Percentiles rank a stretch among this genome's conserved stretches.
These are phyloP conservation scores for Chamaecyparis obtusa DNA, from an alignment of 75 land plant species.

Conservation along the genomic window DNA sequence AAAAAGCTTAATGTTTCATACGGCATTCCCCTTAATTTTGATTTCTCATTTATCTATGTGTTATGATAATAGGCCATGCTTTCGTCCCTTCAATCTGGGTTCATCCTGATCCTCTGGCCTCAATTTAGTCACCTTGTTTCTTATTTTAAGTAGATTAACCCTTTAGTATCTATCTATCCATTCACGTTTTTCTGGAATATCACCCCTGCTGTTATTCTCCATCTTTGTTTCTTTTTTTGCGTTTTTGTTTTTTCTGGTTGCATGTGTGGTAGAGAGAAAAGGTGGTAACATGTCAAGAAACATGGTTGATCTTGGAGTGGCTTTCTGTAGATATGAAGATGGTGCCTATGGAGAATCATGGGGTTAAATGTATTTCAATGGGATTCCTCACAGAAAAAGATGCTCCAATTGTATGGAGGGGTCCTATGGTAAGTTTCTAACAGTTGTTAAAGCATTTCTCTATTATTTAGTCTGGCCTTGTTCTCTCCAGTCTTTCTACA, in stretches of 20 bases:
- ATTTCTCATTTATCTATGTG: neutral
- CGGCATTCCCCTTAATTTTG: neutral
- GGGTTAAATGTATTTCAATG: constrained; percentile 97
- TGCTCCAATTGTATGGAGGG: constrained; percentile 95
- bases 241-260: neutral
- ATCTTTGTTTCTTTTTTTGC: neutral
- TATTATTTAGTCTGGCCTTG: neutral
- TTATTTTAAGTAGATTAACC: neutral
- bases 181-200: neutral
- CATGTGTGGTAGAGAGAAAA: neutral
- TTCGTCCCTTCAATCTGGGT: neutral
- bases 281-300: neutral
- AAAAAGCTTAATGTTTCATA: neutral
- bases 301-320: neutral
- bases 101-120: neutral
- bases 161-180: neutral
- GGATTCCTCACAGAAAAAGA: constrained; percentile 88
- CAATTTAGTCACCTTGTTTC: neutral
- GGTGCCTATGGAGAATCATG: constrained; percentile 91
- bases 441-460: constrained; percentile 9
- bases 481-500: neutral
- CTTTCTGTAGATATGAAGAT: constrained; percentile 67
- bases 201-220: neutral
- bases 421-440: constrained; percentile 84
- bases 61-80: neutral